phyloP scores from a whole-genome alignment of 371 early-diverging fungal genomes.

The Mucor plumbeus region DNA sequence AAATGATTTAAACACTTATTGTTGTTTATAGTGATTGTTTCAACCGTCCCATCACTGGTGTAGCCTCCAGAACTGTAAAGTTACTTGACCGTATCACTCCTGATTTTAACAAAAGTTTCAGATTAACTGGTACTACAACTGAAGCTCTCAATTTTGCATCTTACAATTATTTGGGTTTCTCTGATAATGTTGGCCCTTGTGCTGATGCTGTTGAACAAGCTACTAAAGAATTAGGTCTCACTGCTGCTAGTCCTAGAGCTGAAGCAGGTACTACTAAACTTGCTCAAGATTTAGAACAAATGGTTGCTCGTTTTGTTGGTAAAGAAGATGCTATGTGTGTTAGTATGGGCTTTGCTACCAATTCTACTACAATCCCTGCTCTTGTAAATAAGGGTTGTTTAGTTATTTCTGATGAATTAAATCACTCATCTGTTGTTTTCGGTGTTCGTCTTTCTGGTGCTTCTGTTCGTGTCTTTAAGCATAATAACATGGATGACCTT shows the following conservation, averaged over 20 bases:
- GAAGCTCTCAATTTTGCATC: conserved; percentile 96
- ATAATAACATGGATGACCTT: conserved; percentile 88
- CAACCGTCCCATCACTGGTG: conserved; percentile 96
- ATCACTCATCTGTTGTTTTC: conserved; percentile 97
- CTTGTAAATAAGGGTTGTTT: conserved; percentile 90
- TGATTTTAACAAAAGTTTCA: conserved; percentile 89
- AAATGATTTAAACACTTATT: neutral
- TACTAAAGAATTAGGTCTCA: conserved; percentile 68
- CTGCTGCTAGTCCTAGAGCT: conserved; percentile 68
- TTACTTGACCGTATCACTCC: conserved; percentile 84
- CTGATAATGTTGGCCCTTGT: conserved; percentile 89
- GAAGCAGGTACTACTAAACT: conserved; percentile 77
- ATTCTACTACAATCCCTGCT: conserved; percentile 96
- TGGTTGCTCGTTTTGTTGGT: conserved; percentile 96
- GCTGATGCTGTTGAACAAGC: conserved; percentile 89
- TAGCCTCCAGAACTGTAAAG: conserved; percentile 92
- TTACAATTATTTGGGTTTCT: conserved; percentile 99
- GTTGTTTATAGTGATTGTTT: conserved; percentile 82
- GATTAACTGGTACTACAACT: conserved; percentile 81
- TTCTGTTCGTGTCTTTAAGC: conserved; percentile 95
- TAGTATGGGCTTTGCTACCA: conserved; percentile 99
- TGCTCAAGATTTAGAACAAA: conserved; percentile 84
- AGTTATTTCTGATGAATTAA: conserved; percentile 97
- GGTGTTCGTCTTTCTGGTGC: conserved; percentile 97
- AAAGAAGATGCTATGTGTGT: conserved; percentile 94